Percentiles rank a stretch among this genome's conserved stretches.
Evolutionary conservation across 805 yeast genomes (phyloP).

Genomic region (Candida boleticola): DNA sequence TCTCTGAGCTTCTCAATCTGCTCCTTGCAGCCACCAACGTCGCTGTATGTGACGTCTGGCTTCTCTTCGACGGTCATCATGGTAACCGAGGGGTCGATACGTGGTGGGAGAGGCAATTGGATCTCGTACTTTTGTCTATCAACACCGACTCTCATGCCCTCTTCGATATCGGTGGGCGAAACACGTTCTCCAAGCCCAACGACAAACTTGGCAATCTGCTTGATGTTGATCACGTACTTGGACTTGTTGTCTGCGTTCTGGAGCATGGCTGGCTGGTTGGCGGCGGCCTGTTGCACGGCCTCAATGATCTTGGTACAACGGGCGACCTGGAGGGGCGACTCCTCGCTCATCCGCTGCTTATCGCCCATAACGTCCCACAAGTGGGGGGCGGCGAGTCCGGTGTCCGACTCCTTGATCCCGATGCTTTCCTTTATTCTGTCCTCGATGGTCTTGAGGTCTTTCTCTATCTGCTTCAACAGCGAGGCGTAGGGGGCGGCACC

Average conservation of each 20-base stretch:
- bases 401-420: constrained; percentile 92
- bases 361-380: constrained; percentile 98
- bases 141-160: constrained; percentile 99
- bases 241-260: constrained; percentile 77
- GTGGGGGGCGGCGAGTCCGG: constrained; percentile 96
- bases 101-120: constrained; percentile 95
- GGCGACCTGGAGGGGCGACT: constrained; percentile 97
- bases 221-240: constrained; percentile 92
- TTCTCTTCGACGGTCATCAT: constrained; percentile 99
- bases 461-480: constrained; percentile 76
- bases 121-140: constrained; percentile 96
- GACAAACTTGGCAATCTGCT: constrained; percentile 97
- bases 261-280: constrained; percentile 24
- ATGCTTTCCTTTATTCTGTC: constrained; percentile 88
- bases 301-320: constrained; percentile 96
- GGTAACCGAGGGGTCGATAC: constrained; percentile 96
- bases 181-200: constrained; percentile 96
- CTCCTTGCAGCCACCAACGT: constrained; percentile 98
- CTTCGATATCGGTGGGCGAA: constrained; percentile 97
- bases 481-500: constrained; percentile 96
- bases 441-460: constrained; percentile 83
- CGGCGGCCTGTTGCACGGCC: constrained; percentile 39
- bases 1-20: constrained; percentile 96
- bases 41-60: constrained; percentile 98
- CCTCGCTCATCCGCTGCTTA: constrained; percentile 86